Evolutionary conservation across 768 basidiomycete species (phyloP), one percentile per base, ranked within the genome.

Genomic region (Crepidotus variabilis): DNA sequence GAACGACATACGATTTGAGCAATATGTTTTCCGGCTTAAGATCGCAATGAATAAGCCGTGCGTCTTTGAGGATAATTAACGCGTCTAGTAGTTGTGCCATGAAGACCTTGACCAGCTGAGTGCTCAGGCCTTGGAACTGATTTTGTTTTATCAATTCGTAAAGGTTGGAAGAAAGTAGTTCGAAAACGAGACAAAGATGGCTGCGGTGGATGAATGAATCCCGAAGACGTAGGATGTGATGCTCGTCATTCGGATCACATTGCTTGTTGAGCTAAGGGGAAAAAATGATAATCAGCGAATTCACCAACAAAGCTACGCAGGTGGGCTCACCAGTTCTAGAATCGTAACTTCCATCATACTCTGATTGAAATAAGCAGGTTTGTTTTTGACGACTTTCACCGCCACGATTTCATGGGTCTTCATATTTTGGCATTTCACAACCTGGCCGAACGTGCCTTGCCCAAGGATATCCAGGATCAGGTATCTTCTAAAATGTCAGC

Each of bases 321-420:
- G n/a, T 54, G 45, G 6, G 81, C 91, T 59, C 54, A 95, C 95
- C 74, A 98, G 76, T 70, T 98, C 94, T 47, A 99, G 78, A 59
- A 99, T 98, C 1, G 94, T 97, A 23, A 98, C 96, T 72, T 99
- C 97, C 97, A 99, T 99, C 91, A 97, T 98, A 71, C 90, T 93
- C 74, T 99, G 97, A 68, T 98, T 98, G 72, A 97, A 94, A 76
- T 99, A 99, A 0, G 97, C 97, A 5, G 96, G 97, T 73, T 98
- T 99, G 73, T 99, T 99, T 78, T 99, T 99, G 62, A 99, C 94
- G 7, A 99, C 97, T 73, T 98, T 99, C 59, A 99, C 97, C 21
- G 97, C 97, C 46, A 97, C 94, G 54, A 98, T 92, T 69, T 98
- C 96, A 72, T 98, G 94, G 28, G 93, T 97, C 77, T 95, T 94